Conservation (phyloP, 202 grass and related monocot species). For the Cymbopogon flexuosus region DNA sequence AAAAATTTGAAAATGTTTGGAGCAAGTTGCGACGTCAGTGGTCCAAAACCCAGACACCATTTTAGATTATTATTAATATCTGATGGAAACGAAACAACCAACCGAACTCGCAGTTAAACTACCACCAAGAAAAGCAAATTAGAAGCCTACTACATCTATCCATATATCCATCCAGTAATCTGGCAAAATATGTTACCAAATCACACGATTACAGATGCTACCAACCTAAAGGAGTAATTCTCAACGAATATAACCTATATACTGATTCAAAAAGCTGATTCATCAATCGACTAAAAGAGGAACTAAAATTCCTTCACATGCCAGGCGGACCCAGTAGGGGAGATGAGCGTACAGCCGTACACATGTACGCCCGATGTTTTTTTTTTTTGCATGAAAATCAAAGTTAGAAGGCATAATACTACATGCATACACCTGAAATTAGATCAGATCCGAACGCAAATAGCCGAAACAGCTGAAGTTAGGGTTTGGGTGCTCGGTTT, state of each 20-base stretch:
- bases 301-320: not conserved
- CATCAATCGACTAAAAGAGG: not conserved
- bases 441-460: not conserved
- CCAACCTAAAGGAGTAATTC: not conserved
- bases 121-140: too few relatives aligned
- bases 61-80: slow-evolving; percentile 48
- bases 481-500: not conserved
- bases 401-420: not conserved
- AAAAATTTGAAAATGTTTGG: too few relatives aligned
- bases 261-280: not conserved
- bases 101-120: slow-evolving; percentile 1
- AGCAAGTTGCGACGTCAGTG: too few relatives aligned
- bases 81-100: slow-evolving; percentile 12
- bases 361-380: not conserved
- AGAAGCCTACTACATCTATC: too few relatives aligned
- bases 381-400: not conserved
- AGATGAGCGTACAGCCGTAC: not conserved
- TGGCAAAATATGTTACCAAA: not conserved
- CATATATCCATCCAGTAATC: not conserved
- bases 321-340: not conserved
- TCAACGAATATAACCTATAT: not conserved
- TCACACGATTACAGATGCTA: not conserved
- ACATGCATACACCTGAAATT: not conserved
- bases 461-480: not conserved
- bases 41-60: too few relatives aligned